phyloP scores from a whole-genome alignment of 2,329 filamentous ascomycete genomes.

The Pseudomassariella vexata region DNA sequence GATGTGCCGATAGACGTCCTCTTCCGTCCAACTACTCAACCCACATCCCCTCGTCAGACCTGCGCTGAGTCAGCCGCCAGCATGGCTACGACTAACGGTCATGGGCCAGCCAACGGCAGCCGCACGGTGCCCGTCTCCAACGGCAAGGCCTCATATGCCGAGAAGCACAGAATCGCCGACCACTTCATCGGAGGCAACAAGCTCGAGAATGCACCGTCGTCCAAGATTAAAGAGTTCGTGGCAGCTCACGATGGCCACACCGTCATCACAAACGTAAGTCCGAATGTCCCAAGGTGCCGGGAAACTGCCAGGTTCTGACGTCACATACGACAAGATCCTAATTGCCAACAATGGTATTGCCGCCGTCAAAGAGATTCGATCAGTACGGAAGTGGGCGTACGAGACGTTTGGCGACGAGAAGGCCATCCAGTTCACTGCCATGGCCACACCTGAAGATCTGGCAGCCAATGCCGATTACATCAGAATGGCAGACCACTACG shows the following conservation, averaged over 20 bases:
- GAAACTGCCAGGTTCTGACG: conserved; percentile 6
- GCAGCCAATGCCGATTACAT: conserved; percentile 98
- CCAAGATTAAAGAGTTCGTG: conserved; percentile 95
- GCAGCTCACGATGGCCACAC: conserved; percentile 86
- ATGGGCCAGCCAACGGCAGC: conserved; percentile 31
- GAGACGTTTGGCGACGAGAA: conserved; percentile 98
- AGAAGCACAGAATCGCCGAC: conserved; percentile 75
- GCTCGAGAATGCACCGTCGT: conserved; percentile 72
- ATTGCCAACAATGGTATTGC: conserved; percentile 99
- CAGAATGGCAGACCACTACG: conserved; percentile 98
- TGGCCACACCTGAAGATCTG: conserved; percentile 98
- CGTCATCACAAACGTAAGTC: conserved; percentile 89
- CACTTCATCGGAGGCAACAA: conserved; percentile 97
- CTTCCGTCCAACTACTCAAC: conserved; percentile 6
- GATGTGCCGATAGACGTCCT: conserved; percentile 8
- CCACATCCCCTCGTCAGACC: conserved; percentile 5
- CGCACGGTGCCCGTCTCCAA: conserved; percentile 48
- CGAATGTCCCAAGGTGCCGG: neutral
- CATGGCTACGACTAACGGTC: conserved; percentile 43
- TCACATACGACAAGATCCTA: conserved; percentile 59
- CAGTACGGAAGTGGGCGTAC: conserved; percentile 99
- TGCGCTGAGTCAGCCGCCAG: conserved; percentile 13
- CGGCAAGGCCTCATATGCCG: conserved; percentile 63
- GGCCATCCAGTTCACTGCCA: conserved; percentile 98
- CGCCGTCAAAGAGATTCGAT: conserved; percentile 98